Evolutionary conservation across 495 filamentous ascomycete genomes (phyloP).

Genomic region (Penicillium chermesinum): DNA sequence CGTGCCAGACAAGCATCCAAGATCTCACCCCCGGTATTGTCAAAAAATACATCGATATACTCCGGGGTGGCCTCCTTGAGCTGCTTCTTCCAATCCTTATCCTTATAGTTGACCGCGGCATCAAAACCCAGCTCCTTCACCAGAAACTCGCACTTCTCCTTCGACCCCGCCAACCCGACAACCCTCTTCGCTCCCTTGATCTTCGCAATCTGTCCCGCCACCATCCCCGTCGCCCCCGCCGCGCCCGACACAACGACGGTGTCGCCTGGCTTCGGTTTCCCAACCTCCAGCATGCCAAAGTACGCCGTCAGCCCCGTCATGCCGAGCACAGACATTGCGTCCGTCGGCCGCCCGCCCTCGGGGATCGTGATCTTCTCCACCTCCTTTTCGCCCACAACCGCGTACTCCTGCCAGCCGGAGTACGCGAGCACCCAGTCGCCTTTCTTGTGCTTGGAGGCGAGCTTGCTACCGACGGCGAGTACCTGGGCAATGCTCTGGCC

Average conservation of each 20-base stretch:
- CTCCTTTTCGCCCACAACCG: slow-evolving; percentile 43
- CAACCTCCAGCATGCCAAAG: slow-evolving; percentile 59
- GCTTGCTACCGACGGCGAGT: slow-evolving; percentile 35
- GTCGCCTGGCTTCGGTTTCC: slow-evolving; percentile 51
- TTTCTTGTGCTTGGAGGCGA: slow-evolving; percentile 35
- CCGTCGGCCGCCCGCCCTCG: slow-evolving; percentile 45
- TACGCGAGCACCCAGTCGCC: slow-evolving; percentile 50
- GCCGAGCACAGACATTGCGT: slow-evolving; percentile 55
- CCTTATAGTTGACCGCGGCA: slow-evolving; percentile 53
- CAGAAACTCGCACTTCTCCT: slow-evolving; percentile 48
- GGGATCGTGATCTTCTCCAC: slow-evolving; percentile 43
- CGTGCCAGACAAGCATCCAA: slow-evolving; percentile 48
- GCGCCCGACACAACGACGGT: slow-evolving; percentile 65
- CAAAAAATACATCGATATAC: slow-evolving; percentile 55
- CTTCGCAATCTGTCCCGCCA: slow-evolving; percentile 66
- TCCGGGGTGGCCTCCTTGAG: slow-evolving; percentile 43
- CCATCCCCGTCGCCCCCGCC: slow-evolving; percentile 64
- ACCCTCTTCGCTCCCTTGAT: slow-evolving; percentile 52
- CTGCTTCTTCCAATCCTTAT: slow-evolving; percentile 47
- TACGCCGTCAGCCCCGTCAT: slow-evolving; percentile 63
- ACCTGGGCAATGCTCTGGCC: slow-evolving; percentile 54
- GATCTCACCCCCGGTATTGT: slow-evolving; percentile 53
- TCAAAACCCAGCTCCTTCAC: slow-evolving; percentile 46
- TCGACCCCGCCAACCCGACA: slow-evolving; percentile 46
- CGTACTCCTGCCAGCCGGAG: slow-evolving; percentile 61